phyloP scores from a whole-genome alignment of 2,329 filamentous ascomycete genomes.

The Aspergillus sp. region DNA sequence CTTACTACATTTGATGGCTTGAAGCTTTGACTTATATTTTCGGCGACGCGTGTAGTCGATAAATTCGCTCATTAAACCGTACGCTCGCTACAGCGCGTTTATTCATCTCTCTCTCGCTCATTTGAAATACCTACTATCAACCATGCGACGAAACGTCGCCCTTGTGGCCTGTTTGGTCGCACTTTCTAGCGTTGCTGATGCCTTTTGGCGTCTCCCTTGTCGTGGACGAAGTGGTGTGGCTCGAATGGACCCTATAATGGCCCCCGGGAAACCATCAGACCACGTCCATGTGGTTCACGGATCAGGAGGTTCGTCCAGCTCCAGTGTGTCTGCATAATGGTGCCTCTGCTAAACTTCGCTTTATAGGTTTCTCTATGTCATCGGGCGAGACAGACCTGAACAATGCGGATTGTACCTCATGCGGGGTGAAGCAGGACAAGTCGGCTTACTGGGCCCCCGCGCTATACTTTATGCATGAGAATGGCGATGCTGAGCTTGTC shows the following conservation, averaged over 20 bases:
- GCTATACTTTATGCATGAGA: conserved; percentile 73
- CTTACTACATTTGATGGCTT: conserved; percentile 8
- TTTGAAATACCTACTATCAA: conserved; percentile 18
- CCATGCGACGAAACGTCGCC: conserved; percentile 19
- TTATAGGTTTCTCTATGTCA: conserved; percentile 65
- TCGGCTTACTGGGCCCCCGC: conserved; percentile 86
- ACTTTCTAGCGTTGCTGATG: conserved; percentile 50
- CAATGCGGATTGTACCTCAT: conserved; percentile 73
- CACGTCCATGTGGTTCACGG: conserved; percentile 79
- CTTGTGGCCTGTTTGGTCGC: conserved; percentile 32
- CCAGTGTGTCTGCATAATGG: neutral
- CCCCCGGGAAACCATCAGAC: conserved; percentile 58
- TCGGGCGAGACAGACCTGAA: conserved; percentile 61
- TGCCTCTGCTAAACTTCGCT: conserved; percentile 13
- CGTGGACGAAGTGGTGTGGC: conserved; percentile 68
- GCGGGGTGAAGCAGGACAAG: conserved; percentile 75
- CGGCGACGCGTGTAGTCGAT: conserved; percentile 20
- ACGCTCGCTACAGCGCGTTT: conserved; percentile 17
- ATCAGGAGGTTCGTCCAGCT: conserved; percentile 66
- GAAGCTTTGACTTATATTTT: conserved; percentile 18
- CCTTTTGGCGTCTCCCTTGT: conserved; percentile 91
- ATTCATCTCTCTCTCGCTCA: conserved; percentile 17
- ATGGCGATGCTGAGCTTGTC: conserved; percentile 69
- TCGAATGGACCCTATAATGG: conserved; percentile 76
- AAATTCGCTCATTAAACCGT: conserved; percentile 11